Base-by-base conservation (phyloP, 345 rosid species). In the Acer campestre region DNA sequence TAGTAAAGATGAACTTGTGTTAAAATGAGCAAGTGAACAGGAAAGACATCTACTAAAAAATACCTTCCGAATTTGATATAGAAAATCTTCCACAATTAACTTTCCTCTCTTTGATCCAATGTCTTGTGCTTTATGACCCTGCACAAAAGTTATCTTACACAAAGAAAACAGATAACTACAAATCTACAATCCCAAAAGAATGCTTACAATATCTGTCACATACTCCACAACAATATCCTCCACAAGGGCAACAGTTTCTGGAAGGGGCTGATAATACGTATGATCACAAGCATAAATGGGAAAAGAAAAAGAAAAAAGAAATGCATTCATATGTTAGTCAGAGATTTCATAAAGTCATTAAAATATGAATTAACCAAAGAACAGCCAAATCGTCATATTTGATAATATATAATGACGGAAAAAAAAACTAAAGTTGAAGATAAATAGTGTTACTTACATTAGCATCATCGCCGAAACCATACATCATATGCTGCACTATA, bases 401-500 rank as follows among this genome's bases (percentile, higher is more conserved):
- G 48, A 59, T 61, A 40, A 7, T 59, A 31, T 38, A 0, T 40
- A 40, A 5, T 40, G 13, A 27, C 62, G 7, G 51, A 31, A 51
- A 51, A 38, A 38, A 9, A 49, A 14, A 44, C 53, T 2, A 46
- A 22, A 23, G 16, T 2, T 6, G 22, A 35, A 23, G 46, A 56
- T 59, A 65, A 13, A 38, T 14, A 61, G 23, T 11, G 63, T 8
- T 49, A 78, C 96, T 88, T 86, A 91, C 94, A 80, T 92, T 93
- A 68, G 89, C 82, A 76, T 95, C 98, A 76, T 95, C 98, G 17
- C 99, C 97, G 46, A 92, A 92, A 35, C 98, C 97, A 84, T 89
- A 92, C 97, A 96, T 92, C 98, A 92, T 94, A 79, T 92, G 99
- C 85, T 89, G 97, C 90, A 96, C 97, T 94, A 88, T 61, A 79